Base-by-base conservation (phyloP, 116 monocot species). In the Iris pallida region DNA sequence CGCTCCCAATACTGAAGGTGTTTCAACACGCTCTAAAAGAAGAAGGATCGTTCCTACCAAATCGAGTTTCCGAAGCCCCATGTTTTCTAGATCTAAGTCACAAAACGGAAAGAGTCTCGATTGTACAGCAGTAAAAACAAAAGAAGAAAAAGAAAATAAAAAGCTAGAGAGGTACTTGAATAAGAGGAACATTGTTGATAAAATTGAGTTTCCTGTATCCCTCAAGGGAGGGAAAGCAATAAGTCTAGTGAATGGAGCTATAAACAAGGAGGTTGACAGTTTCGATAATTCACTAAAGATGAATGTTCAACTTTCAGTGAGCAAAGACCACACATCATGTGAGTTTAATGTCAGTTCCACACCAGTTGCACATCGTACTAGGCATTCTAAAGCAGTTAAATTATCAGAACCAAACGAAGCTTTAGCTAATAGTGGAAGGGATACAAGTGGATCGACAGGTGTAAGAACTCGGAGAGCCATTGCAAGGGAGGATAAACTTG, bases 311-410 rank as follows among this genome's bases (percentile, higher is more conserved):
- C 16, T 19, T 55, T 71, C 65, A 41, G 51, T 65, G 45, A 30
- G 14, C 20, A 68, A 75, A 30, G 65, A 70, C 66, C 14, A 47
- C 51, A 17, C 46, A 11, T 20, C 13, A 9, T 71, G 63, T 13
- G 45, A 61, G 3, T 20, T 57, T 75, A 8, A 46, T 55, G 16
- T 59, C 5, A 65, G 68, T 72, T 58, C 51, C 20, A 73, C 84
- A 57, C 85, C 85, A 59, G 58, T 88, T 69, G 85, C 92, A 66
- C 75, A 71, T 68, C 73, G 81, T 8, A 88, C 85, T 6, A 88
- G 88, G 67, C 64, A 55, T 44, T 80, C 78, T n/a, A 83, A 66
- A 63, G 68, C 42, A 68, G 16, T 12, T 19, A 74, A 76, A 4
- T 14, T 53, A 53, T 48, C 48, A 40, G 44, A 56, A 55, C 16